A percentile compares a stretch with the other conserved stretches of the same genome.
These are phyloP conservation scores for Aspergillus ellipticus DNA, from an alignment of 495 filamentous ascomycete genomes.

Conservation along the genomic window DNA sequence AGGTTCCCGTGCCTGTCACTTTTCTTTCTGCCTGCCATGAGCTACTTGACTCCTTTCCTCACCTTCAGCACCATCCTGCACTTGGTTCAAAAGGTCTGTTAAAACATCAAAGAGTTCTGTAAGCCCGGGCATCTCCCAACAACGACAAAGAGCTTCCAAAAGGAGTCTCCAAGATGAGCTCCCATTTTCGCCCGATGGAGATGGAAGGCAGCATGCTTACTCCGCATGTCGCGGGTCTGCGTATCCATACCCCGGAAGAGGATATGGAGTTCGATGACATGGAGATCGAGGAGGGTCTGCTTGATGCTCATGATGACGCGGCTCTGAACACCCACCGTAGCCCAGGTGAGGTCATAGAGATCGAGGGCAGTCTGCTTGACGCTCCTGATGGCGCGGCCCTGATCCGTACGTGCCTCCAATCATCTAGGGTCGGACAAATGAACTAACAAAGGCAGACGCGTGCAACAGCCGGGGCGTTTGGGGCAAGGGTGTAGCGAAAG, in stretches of 20 bases:
- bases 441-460: conserved; percentile 31
- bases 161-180: too few relatives aligned
- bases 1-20: neutral
- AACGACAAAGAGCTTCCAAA: neutral
- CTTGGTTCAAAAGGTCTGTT: too few relatives aligned
- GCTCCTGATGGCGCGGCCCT: conserved; percentile 39
- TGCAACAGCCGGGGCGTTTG: conserved; percentile 44
- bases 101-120: too few relatives aligned
- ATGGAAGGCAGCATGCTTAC: too few relatives aligned
- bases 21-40: neutral
- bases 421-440: neutral
- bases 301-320: too few relatives aligned
- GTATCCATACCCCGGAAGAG: too few relatives aligned
- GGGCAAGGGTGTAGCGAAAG: conserved; percentile 41
- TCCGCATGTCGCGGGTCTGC: too few relatives aligned
- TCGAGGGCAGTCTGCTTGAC: conserved; percentile 40
- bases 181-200: too few relatives aligned
- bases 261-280: too few relatives aligned
- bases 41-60: neutral
- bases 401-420: conserved; percentile 33
- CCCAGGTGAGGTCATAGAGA: conserved; percentile 25
- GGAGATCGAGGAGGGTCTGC: too few relatives aligned
- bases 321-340: too few relatives aligned
- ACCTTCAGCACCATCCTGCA: too few relatives aligned
- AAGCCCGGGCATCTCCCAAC: neutral